These are phyloP conservation scores for Glycine soja DNA, from an alignment of 306 rosid genomes.

Conservation along the genomic window DNA sequence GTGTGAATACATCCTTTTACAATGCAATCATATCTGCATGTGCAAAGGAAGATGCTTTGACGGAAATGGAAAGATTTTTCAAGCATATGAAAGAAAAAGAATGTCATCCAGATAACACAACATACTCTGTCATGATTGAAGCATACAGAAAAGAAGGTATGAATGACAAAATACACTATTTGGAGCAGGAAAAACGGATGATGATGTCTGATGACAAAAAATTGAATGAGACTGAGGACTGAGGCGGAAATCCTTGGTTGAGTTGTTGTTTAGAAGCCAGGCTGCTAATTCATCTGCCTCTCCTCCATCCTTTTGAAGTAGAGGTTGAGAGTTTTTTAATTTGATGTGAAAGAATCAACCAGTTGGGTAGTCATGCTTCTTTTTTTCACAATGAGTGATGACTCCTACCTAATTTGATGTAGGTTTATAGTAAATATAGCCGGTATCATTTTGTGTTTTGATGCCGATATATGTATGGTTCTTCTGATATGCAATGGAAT, in stretches of 20 bases:
- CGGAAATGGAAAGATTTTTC: conserved; percentile 82
- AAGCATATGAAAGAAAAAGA: conserved; percentile 71
- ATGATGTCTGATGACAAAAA: conserved; percentile 39
- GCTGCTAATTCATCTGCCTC: conserved; percentile 32
- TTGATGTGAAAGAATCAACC: conserved; percentile 21
- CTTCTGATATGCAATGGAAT: conserved; percentile 35
- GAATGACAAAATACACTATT: conserved; percentile 74
- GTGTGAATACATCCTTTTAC: conserved; percentile 71
- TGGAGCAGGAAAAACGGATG: conserved; percentile 64
- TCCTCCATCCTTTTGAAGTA: conserved; percentile 8
- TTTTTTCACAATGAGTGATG: conserved; percentile 16
- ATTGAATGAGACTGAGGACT: conserved; percentile 25
- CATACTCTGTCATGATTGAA: conserved; percentile 69
- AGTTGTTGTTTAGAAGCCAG: conserved; percentile 36
- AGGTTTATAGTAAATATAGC: neutral
- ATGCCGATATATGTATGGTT: conserved; percentile 25
- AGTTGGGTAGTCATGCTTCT: conserved; percentile 11
- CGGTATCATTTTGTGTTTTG: conserved; percentile 14
- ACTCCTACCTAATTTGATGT: neutral
- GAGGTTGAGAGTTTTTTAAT: conserved; percentile 14
- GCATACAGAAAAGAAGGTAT: conserved; percentile 78
- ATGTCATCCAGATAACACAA: conserved; percentile 68
- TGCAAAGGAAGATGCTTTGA: conserved; percentile 78
- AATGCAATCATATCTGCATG: conserved; percentile 80
- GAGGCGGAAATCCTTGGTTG: conserved; percentile 31